Evolutionary conservation across 371 early-diverging fungal species (phyloP).

Genomic region (Syncephalastrum racemosum): DNA sequence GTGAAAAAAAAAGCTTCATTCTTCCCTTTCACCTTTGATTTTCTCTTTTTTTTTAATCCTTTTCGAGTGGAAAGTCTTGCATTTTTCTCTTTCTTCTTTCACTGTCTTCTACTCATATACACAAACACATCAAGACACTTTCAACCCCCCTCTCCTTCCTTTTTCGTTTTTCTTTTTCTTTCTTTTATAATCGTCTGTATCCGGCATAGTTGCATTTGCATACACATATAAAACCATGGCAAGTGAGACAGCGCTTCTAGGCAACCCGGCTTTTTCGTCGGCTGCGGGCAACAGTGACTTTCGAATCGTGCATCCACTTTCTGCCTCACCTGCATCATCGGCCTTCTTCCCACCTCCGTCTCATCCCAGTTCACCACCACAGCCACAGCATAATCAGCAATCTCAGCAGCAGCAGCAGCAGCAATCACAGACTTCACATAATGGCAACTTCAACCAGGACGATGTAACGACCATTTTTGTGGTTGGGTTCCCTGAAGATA

Average conservation of each 20-base stretch:
- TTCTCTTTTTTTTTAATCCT: slow-evolving; percentile 6
- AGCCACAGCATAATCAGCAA: neutral
- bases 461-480: slow-evolving; percentile 95
- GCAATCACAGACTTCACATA: neutral
- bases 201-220: too few relatives aligned
- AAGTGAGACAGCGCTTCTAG: slow-evolving; percentile 18
- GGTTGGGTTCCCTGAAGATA: slow-evolving; percentile 96
- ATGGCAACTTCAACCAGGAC: slow-evolving; percentile 24
- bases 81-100: slow-evolving; percentile 8
- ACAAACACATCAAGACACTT: too few relatives aligned
- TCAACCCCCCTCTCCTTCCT: neutral
- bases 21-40: slow-evolving; percentile 6
- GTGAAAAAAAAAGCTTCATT: slow-evolving; percentile 13
- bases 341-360: slow-evolving; percentile 17
- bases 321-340: slow-evolving; percentile 23
- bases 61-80: slow-evolving; percentile 4
- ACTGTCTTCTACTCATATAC: neutral
- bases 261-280: slow-evolving; percentile 14
- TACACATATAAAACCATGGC: slow-evolving; percentile 10
- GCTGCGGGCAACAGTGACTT: slow-evolving; percentile 9
- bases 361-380: slow-evolving; percentile 8
- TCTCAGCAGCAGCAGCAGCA: slow-evolving; percentile 3
- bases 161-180: slow-evolving; percentile 18
- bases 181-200: too few relatives aligned
- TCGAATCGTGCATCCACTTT: slow-evolving; percentile 26